phyloP scores from a whole-genome alignment of 2,329 filamentous ascomycete genomes.

The Blastomyces percursus region DNA sequence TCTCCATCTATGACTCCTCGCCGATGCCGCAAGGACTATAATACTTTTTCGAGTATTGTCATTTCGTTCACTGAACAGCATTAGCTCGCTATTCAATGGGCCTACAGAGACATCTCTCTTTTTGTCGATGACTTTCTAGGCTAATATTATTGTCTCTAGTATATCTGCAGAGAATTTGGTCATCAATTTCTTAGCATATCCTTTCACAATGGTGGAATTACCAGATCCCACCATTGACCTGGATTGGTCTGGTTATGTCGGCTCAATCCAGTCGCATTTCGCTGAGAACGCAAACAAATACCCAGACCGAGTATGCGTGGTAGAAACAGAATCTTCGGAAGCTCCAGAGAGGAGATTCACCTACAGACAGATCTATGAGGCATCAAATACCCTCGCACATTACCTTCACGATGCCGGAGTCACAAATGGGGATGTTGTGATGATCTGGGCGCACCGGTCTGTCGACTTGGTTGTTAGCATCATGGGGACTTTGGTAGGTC shows the following conservation, averaged over 20 bases:
- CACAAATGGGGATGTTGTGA: slow-evolving; percentile 74
- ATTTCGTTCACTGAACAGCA: neutral
- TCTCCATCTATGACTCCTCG: neutral
- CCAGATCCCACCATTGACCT: slow-evolving; percentile 36
- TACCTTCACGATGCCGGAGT: slow-evolving; percentile 64
- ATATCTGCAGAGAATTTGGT: neutral
- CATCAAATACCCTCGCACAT: slow-evolving; percentile 68
- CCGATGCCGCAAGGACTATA: neutral
- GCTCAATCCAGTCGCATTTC: slow-evolving; percentile 19
- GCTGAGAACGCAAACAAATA: slow-evolving; percentile 45
- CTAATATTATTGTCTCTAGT: neutral
- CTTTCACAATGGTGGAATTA: slow-evolving; percentile 14
- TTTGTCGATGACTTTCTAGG: neutral
- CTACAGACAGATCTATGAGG: slow-evolving; percentile 77
- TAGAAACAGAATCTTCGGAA: slow-evolving; percentile 47
- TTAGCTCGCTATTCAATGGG: neutral
- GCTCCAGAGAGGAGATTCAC: slow-evolving; percentile 58
- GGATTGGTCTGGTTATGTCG: slow-evolving; percentile 37
- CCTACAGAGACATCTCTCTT: neutral
- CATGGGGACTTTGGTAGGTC: slow-evolving; percentile 49
- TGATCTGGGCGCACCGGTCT: slow-evolving; percentile 77
- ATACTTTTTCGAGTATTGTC: neutral
- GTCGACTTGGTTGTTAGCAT: slow-evolving; percentile 68
- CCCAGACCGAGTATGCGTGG: slow-evolving; percentile 58
- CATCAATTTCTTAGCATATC: neutral